Evolutionary conservation across 345 rosid genomes (phyloP).

Genomic region (Moringa oleifera): DNA sequence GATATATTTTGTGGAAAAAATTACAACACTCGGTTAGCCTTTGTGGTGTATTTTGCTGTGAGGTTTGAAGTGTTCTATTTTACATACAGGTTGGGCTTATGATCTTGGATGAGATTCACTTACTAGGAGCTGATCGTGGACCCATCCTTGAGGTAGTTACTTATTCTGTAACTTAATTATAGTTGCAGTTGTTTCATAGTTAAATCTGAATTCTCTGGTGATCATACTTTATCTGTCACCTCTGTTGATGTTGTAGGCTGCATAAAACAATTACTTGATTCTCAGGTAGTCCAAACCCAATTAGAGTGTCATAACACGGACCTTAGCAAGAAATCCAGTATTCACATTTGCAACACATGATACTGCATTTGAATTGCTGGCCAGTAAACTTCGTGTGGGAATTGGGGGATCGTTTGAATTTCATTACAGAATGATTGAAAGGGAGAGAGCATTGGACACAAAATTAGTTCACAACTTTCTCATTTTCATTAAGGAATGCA

Average conservation of each 20-base stretch:
- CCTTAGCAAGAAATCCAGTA: not conserved
- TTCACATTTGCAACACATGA: too few relatives aligned
- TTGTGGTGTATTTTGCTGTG: not conserved
- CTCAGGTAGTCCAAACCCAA: too few relatives aligned
- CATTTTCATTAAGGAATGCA: not conserved
- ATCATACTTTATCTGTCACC: not conserved
- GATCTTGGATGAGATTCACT: constrained; percentile 98
- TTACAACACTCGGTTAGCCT: not conserved
- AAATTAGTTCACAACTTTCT: not conserved
- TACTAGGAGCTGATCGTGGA: constrained; percentile 96
- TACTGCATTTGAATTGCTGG: not conserved
- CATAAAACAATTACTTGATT: too few relatives aligned
- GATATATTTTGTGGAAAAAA: too few relatives aligned
- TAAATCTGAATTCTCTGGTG: not conserved
- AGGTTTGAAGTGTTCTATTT: constrained; percentile 15
- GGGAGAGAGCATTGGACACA: not conserved
- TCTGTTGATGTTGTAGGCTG: not conserved
- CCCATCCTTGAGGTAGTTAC: constrained; percentile 92
- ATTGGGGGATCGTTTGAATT: not conserved
- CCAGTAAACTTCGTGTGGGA: not conserved
- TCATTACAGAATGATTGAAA: not conserved
- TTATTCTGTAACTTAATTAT: constrained; percentile 1
- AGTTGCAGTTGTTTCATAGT: not conserved
- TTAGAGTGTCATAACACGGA: not conserved
- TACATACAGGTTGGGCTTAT: constrained; percentile 79